phyloP scores from a whole-genome alignment of 202 grass and related monocot genomes.

The Hordeum pubiflorum region DNA sequence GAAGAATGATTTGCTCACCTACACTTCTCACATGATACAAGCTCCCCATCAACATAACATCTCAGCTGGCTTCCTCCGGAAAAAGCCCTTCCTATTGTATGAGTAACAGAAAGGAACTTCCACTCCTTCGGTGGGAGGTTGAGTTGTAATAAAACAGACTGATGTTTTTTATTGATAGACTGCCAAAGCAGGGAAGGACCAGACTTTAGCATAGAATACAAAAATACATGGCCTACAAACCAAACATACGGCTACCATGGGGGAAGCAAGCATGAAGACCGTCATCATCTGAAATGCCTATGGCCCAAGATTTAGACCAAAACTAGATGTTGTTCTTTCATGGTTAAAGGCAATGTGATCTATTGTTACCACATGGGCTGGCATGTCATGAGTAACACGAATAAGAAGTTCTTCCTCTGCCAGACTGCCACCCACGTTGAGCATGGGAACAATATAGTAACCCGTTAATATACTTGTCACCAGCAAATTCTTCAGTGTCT shows the following conservation, averaged over 20 bases:
- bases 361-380: not conserved
- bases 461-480: not conserved
- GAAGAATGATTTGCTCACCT: conserved; percentile 39
- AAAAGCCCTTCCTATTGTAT: conserved; percentile 80
- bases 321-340: not conserved
- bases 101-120: conserved; percentile 77
- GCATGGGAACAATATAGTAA: not conserved
- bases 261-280: not conserved
- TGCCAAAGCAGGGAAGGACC: conserved; percentile 26
- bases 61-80: conserved; percentile 74
- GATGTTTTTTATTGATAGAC: conserved; percentile 70
- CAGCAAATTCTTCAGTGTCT: not conserved
- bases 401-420: not conserved
- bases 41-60: conserved; percentile 66
- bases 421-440: not conserved
- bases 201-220: conserved; percentile 1
- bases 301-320: conserved; percentile 8
- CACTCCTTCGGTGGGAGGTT: conserved; percentile 66
- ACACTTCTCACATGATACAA: conserved; percentile 77
- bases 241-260: conserved; percentile 2
- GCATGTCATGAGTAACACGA: not conserved
- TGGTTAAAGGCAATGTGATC: not conserved
- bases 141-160: conserved; percentile 55
- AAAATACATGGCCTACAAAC: not conserved
- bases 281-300: not conserved